These are phyloP conservation scores for Lasiodiplodia gonubiensis DNA, from an alignment of 2,329 filamentous ascomycete species.

Conservation along the genomic window DNA sequence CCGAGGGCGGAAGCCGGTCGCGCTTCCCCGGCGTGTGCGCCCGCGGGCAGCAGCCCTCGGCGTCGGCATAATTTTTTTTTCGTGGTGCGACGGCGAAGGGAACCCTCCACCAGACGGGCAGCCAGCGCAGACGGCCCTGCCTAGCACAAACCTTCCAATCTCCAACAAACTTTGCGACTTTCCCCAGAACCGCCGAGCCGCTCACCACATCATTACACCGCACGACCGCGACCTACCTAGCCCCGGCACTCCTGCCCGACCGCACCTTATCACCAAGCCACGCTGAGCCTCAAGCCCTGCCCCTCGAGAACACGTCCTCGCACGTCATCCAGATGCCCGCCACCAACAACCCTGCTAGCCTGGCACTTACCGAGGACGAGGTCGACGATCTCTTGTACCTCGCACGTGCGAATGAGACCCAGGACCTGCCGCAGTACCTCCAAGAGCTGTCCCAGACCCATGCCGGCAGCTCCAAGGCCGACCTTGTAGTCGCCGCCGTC, in stretches of 20 bases:
- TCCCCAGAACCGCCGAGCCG: constrained; percentile 14
- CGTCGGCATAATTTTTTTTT: constrained; percentile 20
- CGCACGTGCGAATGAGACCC: constrained; percentile 76
- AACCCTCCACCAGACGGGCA: constrained; percentile 3
- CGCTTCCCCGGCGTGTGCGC: constrained; percentile 10
- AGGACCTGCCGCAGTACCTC: constrained; percentile 68
- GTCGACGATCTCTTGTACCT: constrained; percentile 93
- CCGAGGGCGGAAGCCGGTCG: not conserved
- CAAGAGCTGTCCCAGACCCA: constrained; percentile 63
- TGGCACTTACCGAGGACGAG: constrained; percentile 71
- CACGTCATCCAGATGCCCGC: constrained; percentile 7
- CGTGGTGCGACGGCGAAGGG: constrained; percentile 11
- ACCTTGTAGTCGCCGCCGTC: constrained; percentile 70
- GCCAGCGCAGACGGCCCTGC: not conserved
- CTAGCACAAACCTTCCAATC: constrained; percentile 21
- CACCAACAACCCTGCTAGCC: constrained; percentile 1
- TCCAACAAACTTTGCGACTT: constrained; percentile 18
- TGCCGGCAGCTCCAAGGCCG: constrained; percentile 53
- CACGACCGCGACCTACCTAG: not conserved
- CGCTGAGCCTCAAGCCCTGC: not conserved
- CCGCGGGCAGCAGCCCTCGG: not conserved
- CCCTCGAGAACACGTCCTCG: constrained; percentile 2
- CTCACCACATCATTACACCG: not conserved
- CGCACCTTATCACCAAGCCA: constrained; percentile 5
- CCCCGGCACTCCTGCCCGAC: not conserved